These are phyloP conservation scores for Fraxinus xanthoxyloides DNA, from an alignment of 305 asterid genomes.

Conservation along the genomic window DNA sequence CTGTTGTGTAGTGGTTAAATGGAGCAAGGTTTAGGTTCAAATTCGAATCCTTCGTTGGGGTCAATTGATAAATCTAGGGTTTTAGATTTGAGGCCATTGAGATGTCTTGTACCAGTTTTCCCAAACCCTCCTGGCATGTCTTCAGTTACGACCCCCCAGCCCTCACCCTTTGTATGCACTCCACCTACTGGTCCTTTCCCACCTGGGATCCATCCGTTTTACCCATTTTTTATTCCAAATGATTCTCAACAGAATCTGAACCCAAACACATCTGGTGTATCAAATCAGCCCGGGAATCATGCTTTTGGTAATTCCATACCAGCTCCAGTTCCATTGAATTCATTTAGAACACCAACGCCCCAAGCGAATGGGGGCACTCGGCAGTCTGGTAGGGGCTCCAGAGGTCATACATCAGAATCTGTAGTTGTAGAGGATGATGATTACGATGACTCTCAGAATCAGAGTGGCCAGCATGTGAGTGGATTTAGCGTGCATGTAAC, in stretches of 20 bases:
- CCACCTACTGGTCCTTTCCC: slow-evolving; percentile 91
- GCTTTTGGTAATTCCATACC: slow-evolving; percentile 45
- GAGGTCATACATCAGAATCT: slow-evolving; percentile 27
- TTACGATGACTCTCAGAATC: slow-evolving; percentile 29
- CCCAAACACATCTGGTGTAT: slow-evolving; percentile 15
- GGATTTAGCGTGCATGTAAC: slow-evolving; percentile 37
- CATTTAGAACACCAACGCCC: slow-evolving; percentile 61
- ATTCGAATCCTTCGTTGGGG: slow-evolving; percentile 39
- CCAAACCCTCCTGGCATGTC: slow-evolving; percentile 57
- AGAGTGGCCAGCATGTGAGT: slow-evolving; percentile 35
- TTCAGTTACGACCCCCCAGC: slow-evolving; percentile 52
- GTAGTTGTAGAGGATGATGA: slow-evolving; percentile 35
- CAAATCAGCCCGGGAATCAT: slow-evolving; percentile 32
- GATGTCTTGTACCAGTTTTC: slow-evolving; percentile 73
- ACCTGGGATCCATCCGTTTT: slow-evolving; percentile 72
- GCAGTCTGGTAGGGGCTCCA: slow-evolving; percentile 32
- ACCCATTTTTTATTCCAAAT: slow-evolving; percentile 50
- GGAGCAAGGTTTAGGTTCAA: slow-evolving; percentile 65
- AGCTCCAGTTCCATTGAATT: slow-evolving; percentile 66
- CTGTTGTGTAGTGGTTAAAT: slow-evolving; percentile 31
- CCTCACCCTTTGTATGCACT: slow-evolving; percentile 76
- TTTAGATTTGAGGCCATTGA: slow-evolving; percentile 66
- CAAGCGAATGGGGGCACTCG: slow-evolving; percentile 48
- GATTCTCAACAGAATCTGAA: slow-evolving; percentile 33
- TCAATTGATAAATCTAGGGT: slow-evolving; percentile 68